phyloP scores from a whole-genome alignment of 1,139 yeast species.

The Hanseniaspora gamundiae region DNA sequence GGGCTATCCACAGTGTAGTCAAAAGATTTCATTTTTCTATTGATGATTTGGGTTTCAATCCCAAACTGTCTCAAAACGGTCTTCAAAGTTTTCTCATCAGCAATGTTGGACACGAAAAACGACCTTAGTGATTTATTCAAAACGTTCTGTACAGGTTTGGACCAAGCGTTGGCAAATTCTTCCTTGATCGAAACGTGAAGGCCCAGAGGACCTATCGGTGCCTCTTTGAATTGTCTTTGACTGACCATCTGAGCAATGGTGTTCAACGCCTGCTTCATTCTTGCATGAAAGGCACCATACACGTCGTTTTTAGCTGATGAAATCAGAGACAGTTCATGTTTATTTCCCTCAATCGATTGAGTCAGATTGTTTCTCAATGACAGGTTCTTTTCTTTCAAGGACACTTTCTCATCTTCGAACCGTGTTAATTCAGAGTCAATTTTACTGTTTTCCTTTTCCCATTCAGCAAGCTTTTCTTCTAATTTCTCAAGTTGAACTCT shows the following conservation, averaged over 20 bases:
- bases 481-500: slow-evolving; percentile 8
- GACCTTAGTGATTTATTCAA: slow-evolving; percentile 41
- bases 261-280: slow-evolving; percentile 31
- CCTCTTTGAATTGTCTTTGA: slow-evolving; percentile 28
- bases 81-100: slow-evolving; percentile 44
- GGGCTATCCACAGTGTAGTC: slow-evolving; percentile 34
- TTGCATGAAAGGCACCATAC: slow-evolving; percentile 35
- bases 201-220: slow-evolving; percentile 85
- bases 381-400: slow-evolving; percentile 10
- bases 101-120: slow-evolving; percentile 53
- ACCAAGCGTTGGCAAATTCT: slow-evolving; percentile 43
- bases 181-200: slow-evolving; percentile 42
- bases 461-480: slow-evolving; percentile 8
- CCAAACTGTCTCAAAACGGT: slow-evolving; percentile 30
- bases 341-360: slow-evolving; percentile 9
- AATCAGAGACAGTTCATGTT: slow-evolving; percentile 12
- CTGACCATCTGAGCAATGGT: slow-evolving; percentile 28
- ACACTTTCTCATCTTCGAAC: slow-evolving; percentile 5
- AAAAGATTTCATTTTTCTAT: slow-evolving; percentile 46
- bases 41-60: slow-evolving; percentile 32
- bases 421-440: slow-evolving; percentile 7
- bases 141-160: slow-evolving; percentile 44
- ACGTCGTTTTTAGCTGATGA: slow-evolving; percentile 16
- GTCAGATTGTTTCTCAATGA: slow-evolving; percentile 5
- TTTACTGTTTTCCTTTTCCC: slow-evolving; percentile 7